Evolutionary conservation across 2,329 filamentous ascomycete genomes (phyloP).

Genomic region (Calonectria ilicicola): DNA sequence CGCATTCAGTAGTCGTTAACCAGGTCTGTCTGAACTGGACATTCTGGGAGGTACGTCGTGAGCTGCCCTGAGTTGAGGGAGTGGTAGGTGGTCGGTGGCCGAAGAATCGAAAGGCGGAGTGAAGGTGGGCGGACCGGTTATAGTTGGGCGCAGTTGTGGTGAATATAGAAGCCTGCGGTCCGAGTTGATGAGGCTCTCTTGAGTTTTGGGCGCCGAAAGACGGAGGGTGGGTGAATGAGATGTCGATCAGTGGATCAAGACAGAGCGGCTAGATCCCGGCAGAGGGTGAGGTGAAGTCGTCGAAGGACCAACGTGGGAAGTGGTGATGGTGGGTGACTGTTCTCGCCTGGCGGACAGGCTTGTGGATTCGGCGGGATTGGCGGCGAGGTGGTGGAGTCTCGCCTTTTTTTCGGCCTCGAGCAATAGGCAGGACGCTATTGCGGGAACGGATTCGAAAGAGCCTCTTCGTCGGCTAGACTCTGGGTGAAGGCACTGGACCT

Average conservation of each 20-base stretch:
- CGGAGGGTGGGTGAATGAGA: not conserved
- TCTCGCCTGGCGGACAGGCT: conserved; percentile 12
- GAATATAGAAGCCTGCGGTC: not conserved
- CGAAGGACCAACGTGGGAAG: conserved; percentile 7
- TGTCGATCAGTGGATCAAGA: conserved; percentile 2
- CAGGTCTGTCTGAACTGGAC: conserved; percentile 45
- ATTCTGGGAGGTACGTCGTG: conserved; percentile 43
- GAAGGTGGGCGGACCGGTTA: not conserved
- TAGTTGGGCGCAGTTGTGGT: conserved; percentile 2
- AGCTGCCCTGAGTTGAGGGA: conserved; percentile 21
- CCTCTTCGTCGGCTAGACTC: not conserved
- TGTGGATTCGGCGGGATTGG: conserved; percentile 21
- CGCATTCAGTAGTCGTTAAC: conserved; percentile 43
- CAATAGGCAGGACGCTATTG: not conserved
- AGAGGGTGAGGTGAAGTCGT: conserved; percentile 11
- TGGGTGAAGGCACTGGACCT: not conserved
- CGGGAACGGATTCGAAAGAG: not conserved
- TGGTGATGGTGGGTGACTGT: conserved; percentile 25
- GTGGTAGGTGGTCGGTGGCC: not conserved
- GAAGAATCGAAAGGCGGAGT: conserved; percentile 3
- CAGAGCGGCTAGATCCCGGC: not conserved
- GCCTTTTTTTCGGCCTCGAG: conserved; percentile 5
- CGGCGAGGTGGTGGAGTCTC: conserved; percentile 24
- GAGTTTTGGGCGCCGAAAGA: not conserved
- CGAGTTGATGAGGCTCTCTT: conserved; percentile 18